These are phyloP conservation scores for Cyclocybe aegerita DNA, from an alignment of 768 basidiomycete genomes.

Conservation along the genomic window DNA sequence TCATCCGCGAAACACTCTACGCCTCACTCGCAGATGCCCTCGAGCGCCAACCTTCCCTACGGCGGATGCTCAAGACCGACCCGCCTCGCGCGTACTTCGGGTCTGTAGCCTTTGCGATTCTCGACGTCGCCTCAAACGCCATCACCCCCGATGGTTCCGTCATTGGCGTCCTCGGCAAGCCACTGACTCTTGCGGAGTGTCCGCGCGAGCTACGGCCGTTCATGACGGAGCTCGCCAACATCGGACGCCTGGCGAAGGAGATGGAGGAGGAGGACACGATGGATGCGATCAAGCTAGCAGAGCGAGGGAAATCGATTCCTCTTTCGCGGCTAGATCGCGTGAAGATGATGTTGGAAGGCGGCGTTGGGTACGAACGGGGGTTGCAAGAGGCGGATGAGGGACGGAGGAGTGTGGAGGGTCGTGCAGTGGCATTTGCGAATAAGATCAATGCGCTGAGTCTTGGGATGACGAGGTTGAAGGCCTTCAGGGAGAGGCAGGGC, in stretches of 20 bases:
- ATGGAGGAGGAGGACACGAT: constrained; percentile 56
- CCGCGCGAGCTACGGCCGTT: constrained; percentile 65
- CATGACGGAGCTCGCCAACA: constrained; percentile 60
- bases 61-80: constrained; percentile 56
- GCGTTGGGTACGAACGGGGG: constrained; percentile 46
- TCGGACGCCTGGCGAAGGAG: constrained; percentile 49
- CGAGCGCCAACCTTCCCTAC: constrained; percentile 52
- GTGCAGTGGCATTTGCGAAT: constrained; percentile 73
- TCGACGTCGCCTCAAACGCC: constrained; percentile 59
- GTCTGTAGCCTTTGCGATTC: constrained; percentile 68
- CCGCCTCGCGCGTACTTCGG: constrained; percentile 79
- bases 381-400: constrained; percentile 29
- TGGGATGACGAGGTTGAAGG: constrained; percentile 64
- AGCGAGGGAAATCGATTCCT: constrained; percentile 33
- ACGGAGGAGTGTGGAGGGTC: constrained; percentile 58
- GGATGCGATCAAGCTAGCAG: constrained; percentile 42
- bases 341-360: constrained; percentile 53
- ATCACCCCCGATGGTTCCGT: constrained; percentile 51
- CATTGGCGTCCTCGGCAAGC: constrained; percentile 56
- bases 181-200: constrained; percentile 58
- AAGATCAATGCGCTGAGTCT: constrained; percentile 74
- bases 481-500: constrained; percentile 72
- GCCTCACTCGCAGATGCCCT: constrained; percentile 75
- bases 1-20: constrained; percentile 87
- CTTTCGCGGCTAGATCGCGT: constrained; percentile 59